These are phyloP conservation scores for Lachancea fermentati DNA, from an alignment of 805 yeast species.

Conservation along the genomic window DNA sequence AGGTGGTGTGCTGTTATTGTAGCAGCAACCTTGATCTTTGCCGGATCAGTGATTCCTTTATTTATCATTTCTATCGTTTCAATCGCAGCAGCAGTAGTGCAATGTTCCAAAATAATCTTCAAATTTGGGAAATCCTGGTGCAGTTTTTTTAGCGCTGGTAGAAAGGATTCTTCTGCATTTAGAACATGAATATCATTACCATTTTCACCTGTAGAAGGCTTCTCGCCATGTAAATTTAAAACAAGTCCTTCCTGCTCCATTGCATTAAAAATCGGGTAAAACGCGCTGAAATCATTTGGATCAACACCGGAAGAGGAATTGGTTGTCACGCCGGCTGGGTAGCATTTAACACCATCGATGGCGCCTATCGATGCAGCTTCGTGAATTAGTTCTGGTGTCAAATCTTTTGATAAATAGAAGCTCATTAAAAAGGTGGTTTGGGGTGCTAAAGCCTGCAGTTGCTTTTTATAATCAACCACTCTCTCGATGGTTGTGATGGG, in stretches of 20 bases:
- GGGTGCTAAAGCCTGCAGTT: slow-evolving; percentile 64
- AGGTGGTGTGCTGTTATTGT: slow-evolving; percentile 95
- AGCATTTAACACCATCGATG: slow-evolving; percentile 87
- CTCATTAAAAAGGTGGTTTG: slow-evolving; percentile 88
- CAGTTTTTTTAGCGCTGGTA: slow-evolving; percentile 79
- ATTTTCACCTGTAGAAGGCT: slow-evolving; percentile 56
- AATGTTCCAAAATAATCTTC: slow-evolving; percentile 86
- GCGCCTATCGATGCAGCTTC: slow-evolving; percentile 66
- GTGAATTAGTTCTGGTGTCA: slow-evolving; percentile 81
- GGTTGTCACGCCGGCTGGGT: slow-evolving; percentile 99
- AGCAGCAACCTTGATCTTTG: slow-evolving; percentile 67
- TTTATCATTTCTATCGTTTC: slow-evolving; percentile 70
- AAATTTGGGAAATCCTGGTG: slow-evolving; percentile 80
- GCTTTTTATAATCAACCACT: slow-evolving; percentile 62
- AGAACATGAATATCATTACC: slow-evolving; percentile 76
- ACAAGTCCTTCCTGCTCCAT: slow-evolving; percentile 76
- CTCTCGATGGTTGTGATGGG: slow-evolving; percentile 76
- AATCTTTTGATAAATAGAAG: slow-evolving; percentile 67
- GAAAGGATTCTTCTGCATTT: slow-evolving; percentile 88
- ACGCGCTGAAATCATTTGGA: slow-evolving; percentile 82
- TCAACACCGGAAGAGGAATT: slow-evolving; percentile 89
- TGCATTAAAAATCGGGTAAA: slow-evolving; percentile 85
- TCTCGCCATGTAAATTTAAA: slow-evolving; percentile 92
- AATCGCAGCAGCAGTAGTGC: slow-evolving; percentile 87
- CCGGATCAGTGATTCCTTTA: slow-evolving; percentile 27